These are phyloP conservation scores for Heterococcus sp. DNA, from an alignment of 108 stramenopile genomes.

Conservation along the genomic window DNA sequence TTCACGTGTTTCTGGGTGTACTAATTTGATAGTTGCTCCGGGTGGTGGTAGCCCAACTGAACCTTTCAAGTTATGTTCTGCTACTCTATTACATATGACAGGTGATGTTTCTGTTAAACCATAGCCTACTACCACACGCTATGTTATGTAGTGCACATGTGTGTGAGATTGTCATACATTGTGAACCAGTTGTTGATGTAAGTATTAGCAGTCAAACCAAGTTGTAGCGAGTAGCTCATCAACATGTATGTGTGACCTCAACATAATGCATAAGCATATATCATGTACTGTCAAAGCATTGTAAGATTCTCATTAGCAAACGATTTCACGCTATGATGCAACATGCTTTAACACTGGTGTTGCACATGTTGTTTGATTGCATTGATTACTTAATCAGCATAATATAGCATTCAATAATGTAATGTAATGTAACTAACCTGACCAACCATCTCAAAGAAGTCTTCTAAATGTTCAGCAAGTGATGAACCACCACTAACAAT, in stretches of 20 bases:
- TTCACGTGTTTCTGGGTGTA: conserved; percentile 55
- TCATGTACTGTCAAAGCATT: too few relatives aligned
- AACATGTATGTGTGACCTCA: too few relatives aligned
- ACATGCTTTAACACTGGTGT: too few relatives aligned
- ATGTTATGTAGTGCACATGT: background rate
- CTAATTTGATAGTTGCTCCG: conserved; percentile 76
- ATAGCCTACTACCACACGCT: conserved; percentile 75
- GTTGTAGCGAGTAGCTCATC: too few relatives aligned
- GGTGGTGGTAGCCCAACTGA: conserved; percentile 70
- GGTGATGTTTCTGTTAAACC: conserved; percentile 84
- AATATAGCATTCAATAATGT: background rate
- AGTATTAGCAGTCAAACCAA: too few relatives aligned
- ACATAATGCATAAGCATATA: too few relatives aligned
- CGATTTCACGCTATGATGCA: too few relatives aligned
- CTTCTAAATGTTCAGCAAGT: conserved; percentile 75
- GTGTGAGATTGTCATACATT: too few relatives aligned
- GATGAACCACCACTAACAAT: conserved; percentile 85
- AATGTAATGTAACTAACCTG: conserved; percentile 32
- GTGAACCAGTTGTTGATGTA: too few relatives aligned
- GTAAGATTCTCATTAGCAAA: too few relatives aligned
- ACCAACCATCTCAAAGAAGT: conserved; percentile 80
- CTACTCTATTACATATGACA: conserved; percentile 67
- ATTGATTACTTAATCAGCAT: background rate
- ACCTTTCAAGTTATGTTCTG: conserved; percentile 71
- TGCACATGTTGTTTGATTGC: too few relatives aligned